phyloP scores from a whole-genome alignment of 1,284 basidiomycete species.

The Papiliotrema terrestris region DNA sequence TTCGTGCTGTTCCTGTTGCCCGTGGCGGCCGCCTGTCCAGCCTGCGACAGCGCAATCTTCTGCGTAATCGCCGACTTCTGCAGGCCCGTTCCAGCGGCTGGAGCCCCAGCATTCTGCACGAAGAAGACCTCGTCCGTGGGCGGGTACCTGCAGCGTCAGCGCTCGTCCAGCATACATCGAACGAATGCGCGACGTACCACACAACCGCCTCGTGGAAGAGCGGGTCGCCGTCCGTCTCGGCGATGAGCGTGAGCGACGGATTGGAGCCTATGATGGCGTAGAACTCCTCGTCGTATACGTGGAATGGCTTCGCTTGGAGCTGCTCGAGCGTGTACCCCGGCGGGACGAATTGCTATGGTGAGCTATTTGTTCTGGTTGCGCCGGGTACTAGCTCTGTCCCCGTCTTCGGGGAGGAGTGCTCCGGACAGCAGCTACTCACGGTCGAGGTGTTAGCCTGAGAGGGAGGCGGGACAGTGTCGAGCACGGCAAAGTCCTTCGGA shows the following conservation, averaged over 20 bases:
- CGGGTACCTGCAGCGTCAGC: slow-evolving; percentile 39
- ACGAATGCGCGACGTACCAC: slow-evolving; percentile 43
- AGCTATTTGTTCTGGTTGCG: neutral
- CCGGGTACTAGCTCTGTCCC: too few relatives aligned
- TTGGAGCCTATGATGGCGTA: slow-evolving; percentile 58
- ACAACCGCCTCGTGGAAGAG: slow-evolving; percentile 73
- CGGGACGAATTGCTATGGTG: slow-evolving; percentile 35
- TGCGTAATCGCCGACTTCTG: slow-evolving; percentile 53
- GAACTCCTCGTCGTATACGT: slow-evolving; percentile 63
- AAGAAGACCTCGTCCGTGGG: slow-evolving; percentile 60
- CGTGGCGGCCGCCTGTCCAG: slow-evolving; percentile 41
- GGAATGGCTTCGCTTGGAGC: slow-evolving; percentile 53
- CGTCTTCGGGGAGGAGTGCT: too few relatives aligned
- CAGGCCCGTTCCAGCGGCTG: slow-evolving; percentile 48
- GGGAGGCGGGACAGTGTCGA: slow-evolving; percentile 26
- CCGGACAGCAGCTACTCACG: slow-evolving; percentile 22
- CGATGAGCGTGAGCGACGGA: slow-evolving; percentile 60
- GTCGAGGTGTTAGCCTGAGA: slow-evolving; percentile 21
- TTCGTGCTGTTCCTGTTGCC: slow-evolving; percentile 46
- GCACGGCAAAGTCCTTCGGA: slow-evolving; percentile 27
- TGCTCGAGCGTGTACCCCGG: slow-evolving; percentile 25
- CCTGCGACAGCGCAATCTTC: slow-evolving; percentile 50
- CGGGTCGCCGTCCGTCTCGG: slow-evolving; percentile 56
- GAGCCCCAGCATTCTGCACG: slow-evolving; percentile 53
- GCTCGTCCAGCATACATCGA: neutral